Base-by-base conservation (phyloP, 345 rosid genomes). In the Brassica nigra region DNA sequence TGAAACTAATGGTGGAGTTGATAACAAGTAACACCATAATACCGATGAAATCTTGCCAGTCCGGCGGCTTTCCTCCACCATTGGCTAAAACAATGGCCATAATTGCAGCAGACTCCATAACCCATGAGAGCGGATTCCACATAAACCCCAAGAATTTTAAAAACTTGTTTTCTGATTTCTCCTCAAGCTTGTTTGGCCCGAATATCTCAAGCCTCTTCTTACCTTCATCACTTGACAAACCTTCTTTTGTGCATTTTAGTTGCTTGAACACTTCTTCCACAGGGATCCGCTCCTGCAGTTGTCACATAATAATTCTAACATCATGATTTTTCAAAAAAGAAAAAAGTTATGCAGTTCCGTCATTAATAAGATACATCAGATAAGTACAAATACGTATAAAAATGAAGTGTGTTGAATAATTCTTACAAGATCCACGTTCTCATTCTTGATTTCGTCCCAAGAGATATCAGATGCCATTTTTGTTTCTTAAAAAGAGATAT, bases 41-140 rank as follows among this genome's bases (percentile, higher is more conserved):
- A 54, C 99, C 99, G 10, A 94, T 72, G 34, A 94, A 92, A 70
- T 92, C 99, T 80, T 88, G 99, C 97, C 99, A 94, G 54, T 93
- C 99, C 6, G 98, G 94, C 0, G 96, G 86, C 82, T 81, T 90
- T 76, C 97, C 98, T 28, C 94, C 99, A 75, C 98, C 99, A 12
- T 95, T 90, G 65, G 99, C 97, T 78, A 95, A 83, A 57, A 75
- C 92, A 84, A 95, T 90, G 63, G 99, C 97, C 99, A 95, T 93
- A 42, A 95, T 83, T 28, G 99, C 98, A 27, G 98, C 99, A 27
- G 81, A 42, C 58, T 93, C 98, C 99, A 95, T 95, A 16, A 95
- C 98, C 99, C 99, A 95, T 71, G 99, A 95, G 2, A 92, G 80
- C 76, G 97, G 97, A 66, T 95, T 91, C 97, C 99, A 95, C 99